Evolutionary conservation across 2,329 filamentous ascomycete species (phyloP).

Genomic region (Apiospora sp.): DNA sequence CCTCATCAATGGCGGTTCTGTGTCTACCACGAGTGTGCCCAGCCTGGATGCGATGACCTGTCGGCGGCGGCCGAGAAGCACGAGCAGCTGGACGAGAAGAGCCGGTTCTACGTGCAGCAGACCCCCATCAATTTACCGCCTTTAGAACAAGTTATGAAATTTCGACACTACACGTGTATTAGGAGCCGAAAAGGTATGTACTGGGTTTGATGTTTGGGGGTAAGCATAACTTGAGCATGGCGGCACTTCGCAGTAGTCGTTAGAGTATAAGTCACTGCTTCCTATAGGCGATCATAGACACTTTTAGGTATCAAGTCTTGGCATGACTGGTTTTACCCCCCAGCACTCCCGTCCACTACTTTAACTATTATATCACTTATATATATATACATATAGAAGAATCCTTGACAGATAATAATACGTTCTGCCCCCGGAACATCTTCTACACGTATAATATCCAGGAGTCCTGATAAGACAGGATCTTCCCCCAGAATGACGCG

Average conservation of each 20-base stretch:
- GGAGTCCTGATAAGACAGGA: background rate
- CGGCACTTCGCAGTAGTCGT: background rate
- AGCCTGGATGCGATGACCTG: background rate
- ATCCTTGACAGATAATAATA: background rate
- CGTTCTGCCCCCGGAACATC: background rate
- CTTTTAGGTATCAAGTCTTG: background rate
- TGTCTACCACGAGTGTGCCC: background rate
- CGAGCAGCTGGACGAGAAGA: background rate
- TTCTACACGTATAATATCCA: background rate
- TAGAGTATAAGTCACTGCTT: background rate
- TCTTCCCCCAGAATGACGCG: constrained; percentile 9
- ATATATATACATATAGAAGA: background rate
- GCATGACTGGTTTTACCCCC: background rate
- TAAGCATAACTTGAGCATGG: background rate
- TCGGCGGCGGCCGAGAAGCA: background rate
- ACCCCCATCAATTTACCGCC: background rate
- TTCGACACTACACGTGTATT: background rate
- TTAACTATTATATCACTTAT: background rate
- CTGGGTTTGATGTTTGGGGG: background rate
- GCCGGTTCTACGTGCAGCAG: background rate
- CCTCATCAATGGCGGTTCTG: background rate
- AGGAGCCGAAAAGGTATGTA: background rate
- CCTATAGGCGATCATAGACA: background rate
- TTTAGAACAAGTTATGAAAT: background rate
- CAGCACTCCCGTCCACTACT: background rate